These are phyloP conservation scores for Aureobasidium vineae DNA, from an alignment of 2,329 filamentous ascomycete species.

Conservation along the genomic window DNA sequence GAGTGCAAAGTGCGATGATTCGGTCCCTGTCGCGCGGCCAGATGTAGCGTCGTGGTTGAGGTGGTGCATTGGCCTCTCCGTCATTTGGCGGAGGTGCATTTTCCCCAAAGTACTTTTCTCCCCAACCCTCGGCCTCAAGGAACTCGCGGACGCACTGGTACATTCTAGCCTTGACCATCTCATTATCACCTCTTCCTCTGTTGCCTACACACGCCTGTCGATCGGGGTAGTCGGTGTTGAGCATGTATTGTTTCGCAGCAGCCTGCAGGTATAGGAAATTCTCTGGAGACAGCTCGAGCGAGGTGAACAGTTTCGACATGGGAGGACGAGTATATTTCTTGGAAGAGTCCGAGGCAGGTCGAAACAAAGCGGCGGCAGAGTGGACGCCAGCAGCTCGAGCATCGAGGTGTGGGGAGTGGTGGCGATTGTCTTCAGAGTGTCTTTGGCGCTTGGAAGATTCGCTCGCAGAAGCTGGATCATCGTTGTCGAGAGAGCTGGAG, in stretches of 20 bases:
- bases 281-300: slow-evolving; percentile 56
- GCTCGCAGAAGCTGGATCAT: neutral
- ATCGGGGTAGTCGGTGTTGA: slow-evolving; percentile 55
- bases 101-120: slow-evolving; percentile 46
- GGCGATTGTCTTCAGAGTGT: slow-evolving; percentile 1
- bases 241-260: slow-evolving; percentile 58
- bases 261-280: slow-evolving; percentile 57
- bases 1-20: slow-evolving; percentile 58
- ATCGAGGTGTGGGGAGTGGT: slow-evolving; percentile 34
- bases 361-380: slow-evolving; percentile 41
- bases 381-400: slow-evolving; percentile 53
- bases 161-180: slow-evolving; percentile 57
- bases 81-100: slow-evolving; percentile 33
- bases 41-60: slow-evolving; percentile 42
- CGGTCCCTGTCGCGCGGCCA: slow-evolving; percentile 57
- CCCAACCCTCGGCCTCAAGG: slow-evolving; percentile 45
- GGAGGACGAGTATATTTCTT: slow-evolving; percentile 59
- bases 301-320: slow-evolving; percentile 58
- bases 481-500: slow-evolving; percentile 4
- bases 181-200: slow-evolving; percentile 46
- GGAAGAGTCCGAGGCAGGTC: slow-evolving; percentile 44
- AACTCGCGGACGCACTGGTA: slow-evolving; percentile 59
- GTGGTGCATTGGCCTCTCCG: slow-evolving; percentile 24
- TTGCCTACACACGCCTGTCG: slow-evolving; percentile 58
- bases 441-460: slow-evolving; percentile 23